Evolutionary conservation across 345 rosid genomes (phyloP).

Genomic region (Pelargonium nanum): DNA sequence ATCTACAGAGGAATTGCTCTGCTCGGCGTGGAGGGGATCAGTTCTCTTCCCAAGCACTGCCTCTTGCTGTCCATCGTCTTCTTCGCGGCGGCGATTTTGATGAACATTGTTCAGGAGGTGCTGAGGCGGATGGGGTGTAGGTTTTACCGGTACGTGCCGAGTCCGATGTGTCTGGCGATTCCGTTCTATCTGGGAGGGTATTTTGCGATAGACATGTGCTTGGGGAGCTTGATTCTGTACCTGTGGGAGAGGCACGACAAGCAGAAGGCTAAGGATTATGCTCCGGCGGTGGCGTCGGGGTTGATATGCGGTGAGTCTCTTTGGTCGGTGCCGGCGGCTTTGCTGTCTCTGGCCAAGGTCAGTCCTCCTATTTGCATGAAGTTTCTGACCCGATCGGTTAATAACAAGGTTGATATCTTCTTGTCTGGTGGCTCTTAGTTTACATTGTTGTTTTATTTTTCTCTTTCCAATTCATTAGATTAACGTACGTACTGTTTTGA

Average conservation of each 20-base stretch:
- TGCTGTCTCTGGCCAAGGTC: constrained; percentile 58
- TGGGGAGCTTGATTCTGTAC: constrained; percentile 72
- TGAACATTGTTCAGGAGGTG: constrained; percentile 31
- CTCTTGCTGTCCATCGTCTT: constrained; percentile 40
- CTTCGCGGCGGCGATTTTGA: constrained; percentile 32
- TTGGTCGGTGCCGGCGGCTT: constrained; percentile 86
- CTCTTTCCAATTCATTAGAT: too few relatives aligned
- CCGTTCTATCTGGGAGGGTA: constrained; percentile 82
- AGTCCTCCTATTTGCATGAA: constrained; percentile 83
- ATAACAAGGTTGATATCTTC: constrained; percentile 45
- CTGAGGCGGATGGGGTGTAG: constrained; percentile 18
- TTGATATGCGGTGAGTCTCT: constrained; percentile 82
- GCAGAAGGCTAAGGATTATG: constrained; percentile 42
- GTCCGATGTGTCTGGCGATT: constrained; percentile 95
- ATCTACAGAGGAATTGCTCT: constrained; percentile 71
- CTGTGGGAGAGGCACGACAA: constrained; percentile 50
- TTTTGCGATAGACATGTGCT: constrained; percentile 82
- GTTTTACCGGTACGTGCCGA: constrained; percentile 52
- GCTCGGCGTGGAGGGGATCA: constrained; percentile 58
- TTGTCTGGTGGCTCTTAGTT: constrained; percentile 16
- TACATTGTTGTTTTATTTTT: too few relatives aligned
- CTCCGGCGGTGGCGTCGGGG: constrained; percentile 74
- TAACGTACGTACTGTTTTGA: too few relatives aligned
- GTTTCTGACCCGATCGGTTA: constrained; percentile 53
- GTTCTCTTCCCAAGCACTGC: constrained; percentile 66